Base-by-base conservation (phyloP, 2,329 filamentous ascomycete genomes). In the Phoma sp. region DNA sequence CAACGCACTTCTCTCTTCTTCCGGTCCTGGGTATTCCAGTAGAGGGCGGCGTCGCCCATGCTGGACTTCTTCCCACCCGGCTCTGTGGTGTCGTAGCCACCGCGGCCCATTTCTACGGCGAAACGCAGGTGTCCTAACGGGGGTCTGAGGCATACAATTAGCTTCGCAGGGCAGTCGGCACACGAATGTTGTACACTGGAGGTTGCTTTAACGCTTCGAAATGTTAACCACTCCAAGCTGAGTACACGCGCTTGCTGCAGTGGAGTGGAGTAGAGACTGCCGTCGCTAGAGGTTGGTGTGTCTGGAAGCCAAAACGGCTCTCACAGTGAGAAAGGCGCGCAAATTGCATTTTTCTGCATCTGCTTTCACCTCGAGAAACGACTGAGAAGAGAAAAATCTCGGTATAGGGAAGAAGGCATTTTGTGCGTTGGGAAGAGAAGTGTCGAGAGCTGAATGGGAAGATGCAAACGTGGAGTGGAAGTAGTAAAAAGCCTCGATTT, bases 71-170 rank as follows among this genome's bases (percentile, higher is more conserved):
- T 15, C 2, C 41, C 19, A 4, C 7, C 22, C 13, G 44, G 57
- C 17, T 51, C 44, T 0, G 60, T 67, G 1, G 35, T 40, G 37
- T 69, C 65, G 47, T 70, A 70, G 5, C 38, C 66, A 1, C 56
- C 62, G 1, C 63, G 64, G 0, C 61, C 61, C 64, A 69, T 69
- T 15, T 12, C 57, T 2, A 3, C n/a, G 8, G 27, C 12, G 4
- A 10, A 22, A 15, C 13, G 6, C 15, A 17, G 13, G 29, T 29
- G n/a, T 25, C 27, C 9, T 35, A 7, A 6, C 4, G 15, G 19
- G 21, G 12, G 19, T 31, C 36, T 48, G 27, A 25, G 12, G n/a
- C 31, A 36, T 36, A n/a, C 31, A n/a, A 15, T 50, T 39, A 43
- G 47, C 29, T 36, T 21, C 15, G 9, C 8, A 15, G 15, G 15